phyloP scores from a whole-genome alignment of 257 asterid species.

The Lycium barbarum region DNA sequence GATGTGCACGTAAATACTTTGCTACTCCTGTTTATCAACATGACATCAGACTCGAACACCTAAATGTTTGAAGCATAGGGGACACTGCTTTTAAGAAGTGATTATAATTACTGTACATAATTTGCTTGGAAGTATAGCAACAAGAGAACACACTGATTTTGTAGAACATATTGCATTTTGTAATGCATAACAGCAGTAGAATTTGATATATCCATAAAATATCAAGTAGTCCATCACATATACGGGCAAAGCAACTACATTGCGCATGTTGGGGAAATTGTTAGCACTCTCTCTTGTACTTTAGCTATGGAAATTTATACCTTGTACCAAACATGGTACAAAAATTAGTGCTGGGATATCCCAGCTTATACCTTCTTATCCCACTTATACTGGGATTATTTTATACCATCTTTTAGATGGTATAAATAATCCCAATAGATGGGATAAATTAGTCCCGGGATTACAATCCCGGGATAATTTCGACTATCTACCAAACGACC shows the following conservation, averaged over 20 bases:
- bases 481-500: no score
- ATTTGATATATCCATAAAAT: not conserved
- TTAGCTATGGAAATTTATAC: not conserved
- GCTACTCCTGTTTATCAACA: not conserved
- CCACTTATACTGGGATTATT: no score
- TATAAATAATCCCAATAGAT: no score
- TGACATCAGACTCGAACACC: not conserved
- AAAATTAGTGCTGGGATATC: no score
- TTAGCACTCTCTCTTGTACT: not conserved
- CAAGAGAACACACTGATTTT: not conserved
- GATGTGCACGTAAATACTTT: not conserved
- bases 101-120: not conserved
- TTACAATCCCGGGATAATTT: no score
- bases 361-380: no score
- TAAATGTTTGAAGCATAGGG: constrained; percentile 24
- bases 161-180: no score
- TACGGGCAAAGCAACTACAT: not conserved
- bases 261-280: not conserved
- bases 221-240: not conserved
- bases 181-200: not conserved
- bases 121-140: not conserved
- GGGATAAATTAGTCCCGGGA: no score
- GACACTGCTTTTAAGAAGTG: not conserved
- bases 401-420: no score
- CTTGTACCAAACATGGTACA: no score